phyloP scores from a whole-genome alignment of 108 stramenopile genomes.

The Epithemia pelagica region DNA sequence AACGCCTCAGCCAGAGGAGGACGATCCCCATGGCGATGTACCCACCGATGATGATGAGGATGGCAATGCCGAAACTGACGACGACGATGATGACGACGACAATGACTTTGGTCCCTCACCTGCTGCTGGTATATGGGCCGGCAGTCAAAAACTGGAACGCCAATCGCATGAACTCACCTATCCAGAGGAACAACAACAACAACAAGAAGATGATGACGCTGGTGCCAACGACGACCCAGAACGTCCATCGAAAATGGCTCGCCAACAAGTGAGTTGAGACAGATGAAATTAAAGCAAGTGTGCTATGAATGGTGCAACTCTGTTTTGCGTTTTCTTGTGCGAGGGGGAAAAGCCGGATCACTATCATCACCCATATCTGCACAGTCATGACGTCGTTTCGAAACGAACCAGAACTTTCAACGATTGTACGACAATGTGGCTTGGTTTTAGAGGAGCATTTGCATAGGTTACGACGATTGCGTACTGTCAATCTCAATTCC shows the following conservation, averaged over 20 bases:
- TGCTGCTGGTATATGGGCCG: constrained; percentile 75
- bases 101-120: constrained; percentile 66
- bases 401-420: too few species aligned
- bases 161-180: constrained; percentile 55
- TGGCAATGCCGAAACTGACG: constrained; percentile 14
- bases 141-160: constrained; percentile 52
- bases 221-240: constrained; percentile 1
- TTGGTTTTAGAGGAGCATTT: too few species aligned
- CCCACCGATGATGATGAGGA: neutral
- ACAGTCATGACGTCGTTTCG: too few species aligned
- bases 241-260: neutral
- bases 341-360: too few species aligned
- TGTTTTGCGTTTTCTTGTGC: too few species aligned
- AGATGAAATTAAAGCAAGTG: too few species aligned
- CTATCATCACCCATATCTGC: too few species aligned
- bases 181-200: constrained; percentile 15
- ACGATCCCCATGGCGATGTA: neutral
- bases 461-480: too few species aligned
- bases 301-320: too few species aligned
- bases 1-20: neutral
- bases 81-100: constrained; percentile 9
- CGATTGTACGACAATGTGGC: too few species aligned
- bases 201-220: constrained; percentile 11
- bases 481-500: too few species aligned
- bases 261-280: too few species aligned